These are phyloP conservation scores for Rehmannia glutinosa DNA, from an alignment of 257 asterid genomes.

Conservation along the genomic window DNA sequence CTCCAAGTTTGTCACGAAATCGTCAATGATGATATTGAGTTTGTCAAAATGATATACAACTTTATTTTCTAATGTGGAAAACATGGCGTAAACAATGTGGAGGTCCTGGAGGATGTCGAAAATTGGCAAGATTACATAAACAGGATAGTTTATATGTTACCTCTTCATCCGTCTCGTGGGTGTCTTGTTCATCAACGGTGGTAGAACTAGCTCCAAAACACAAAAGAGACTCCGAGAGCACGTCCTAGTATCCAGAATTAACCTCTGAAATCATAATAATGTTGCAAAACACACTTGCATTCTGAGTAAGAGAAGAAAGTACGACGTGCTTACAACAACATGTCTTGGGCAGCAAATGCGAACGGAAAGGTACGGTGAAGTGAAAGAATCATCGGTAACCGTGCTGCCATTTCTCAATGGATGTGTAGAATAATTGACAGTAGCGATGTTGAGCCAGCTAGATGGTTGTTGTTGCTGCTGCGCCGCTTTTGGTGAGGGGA, in stretches of 20 bases:
- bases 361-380: conserved; percentile 75
- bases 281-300: neutral
- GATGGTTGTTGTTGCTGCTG: conserved; percentile 3
- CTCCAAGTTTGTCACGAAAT: neutral
- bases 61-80: neutral
- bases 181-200: conserved; percentile 52
- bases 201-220: conserved; percentile 92
- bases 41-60: neutral
- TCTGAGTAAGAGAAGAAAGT: neutral
- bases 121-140: neutral
- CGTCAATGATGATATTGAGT: neutral
- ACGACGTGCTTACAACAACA: conserved; percentile 43
- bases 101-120: neutral
- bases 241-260: conserved; percentile 36
- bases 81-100: neutral
- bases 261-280: neutral
- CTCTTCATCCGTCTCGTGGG: conserved; percentile 31
- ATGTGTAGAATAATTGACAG: conserved; percentile 28
- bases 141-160: conserved; percentile 18
- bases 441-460: conserved; percentile 7
- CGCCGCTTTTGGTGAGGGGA: neutral
- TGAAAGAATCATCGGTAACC: conserved; percentile 32
- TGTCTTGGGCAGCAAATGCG: conserved; percentile 59
- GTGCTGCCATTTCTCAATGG: conserved; percentile 19
- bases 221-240: conserved; percentile 75